Conservation (phyloP, 2,329 filamentous ascomycete genomes). For the Fusarium concolor region DNA sequence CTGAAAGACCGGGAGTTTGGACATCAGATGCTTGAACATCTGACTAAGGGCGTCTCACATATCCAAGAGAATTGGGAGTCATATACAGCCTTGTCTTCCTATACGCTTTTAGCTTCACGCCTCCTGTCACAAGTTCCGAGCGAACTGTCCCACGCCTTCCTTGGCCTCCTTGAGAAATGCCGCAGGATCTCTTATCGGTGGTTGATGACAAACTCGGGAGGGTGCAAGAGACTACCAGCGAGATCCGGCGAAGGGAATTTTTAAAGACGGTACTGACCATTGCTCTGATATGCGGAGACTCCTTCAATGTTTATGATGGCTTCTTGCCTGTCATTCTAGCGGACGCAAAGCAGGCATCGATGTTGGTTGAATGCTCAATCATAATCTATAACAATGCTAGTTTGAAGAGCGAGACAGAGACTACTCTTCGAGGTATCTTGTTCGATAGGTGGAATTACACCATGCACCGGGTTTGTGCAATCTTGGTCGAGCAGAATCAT, state of each 20-base stretch:
- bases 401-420: no score
- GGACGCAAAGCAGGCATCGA: conserved; percentile 23
- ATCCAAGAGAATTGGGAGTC: conserved; percentile 44
- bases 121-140: no score
- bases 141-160: no score
- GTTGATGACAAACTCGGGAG: conserved; percentile 13
- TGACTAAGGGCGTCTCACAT: conserved; percentile 10
- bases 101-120: no score
- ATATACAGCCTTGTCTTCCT: conserved; percentile 28
- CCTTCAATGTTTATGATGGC: conserved; percentile 30
- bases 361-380: conserved; percentile 34
- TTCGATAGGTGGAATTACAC: no score
- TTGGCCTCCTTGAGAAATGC: no score
- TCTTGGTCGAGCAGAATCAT: no score
- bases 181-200: conserved; percentile 31
- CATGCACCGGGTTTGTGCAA: no score
- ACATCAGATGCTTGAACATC: background rate
- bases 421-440: no score
- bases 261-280: conserved; percentile 9
- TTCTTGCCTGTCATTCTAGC: conserved; percentile 25
- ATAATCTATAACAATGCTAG: no score
- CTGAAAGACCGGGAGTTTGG: no score
- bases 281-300: conserved; percentile 33
- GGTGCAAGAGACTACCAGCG: conserved; percentile 8
- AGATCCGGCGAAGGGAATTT: conserved; percentile 23